phyloP scores from a whole-genome alignment of 202 grass and related monocot species.

The Setaria viridis region DNA sequence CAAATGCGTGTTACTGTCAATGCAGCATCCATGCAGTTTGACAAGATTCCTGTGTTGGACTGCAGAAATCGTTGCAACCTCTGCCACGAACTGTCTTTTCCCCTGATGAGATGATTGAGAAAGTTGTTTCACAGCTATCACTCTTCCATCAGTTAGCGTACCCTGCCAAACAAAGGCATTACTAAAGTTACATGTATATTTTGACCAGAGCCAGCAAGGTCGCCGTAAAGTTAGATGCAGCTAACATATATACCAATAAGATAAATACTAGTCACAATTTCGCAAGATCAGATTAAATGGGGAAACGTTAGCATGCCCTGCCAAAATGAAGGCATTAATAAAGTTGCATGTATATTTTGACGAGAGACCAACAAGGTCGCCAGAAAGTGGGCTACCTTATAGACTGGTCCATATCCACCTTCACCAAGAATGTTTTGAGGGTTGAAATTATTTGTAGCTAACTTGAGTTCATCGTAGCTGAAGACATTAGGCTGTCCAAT shows the following conservation, averaged over 20 bases:
- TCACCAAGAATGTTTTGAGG: constrained; percentile 66
- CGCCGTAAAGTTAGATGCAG: not conserved
- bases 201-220: not conserved
- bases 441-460: constrained; percentile 66
- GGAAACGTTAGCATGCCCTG: constrained; percentile 51
- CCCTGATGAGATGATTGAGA: constrained; percentile 69
- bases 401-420: constrained; percentile 71
- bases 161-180: constrained; percentile 47
- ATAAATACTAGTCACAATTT: not conserved
- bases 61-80: constrained; percentile 65
- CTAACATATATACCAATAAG: not conserved
- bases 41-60: constrained; percentile 80
- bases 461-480: constrained; percentile 57
- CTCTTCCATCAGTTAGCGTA: constrained; percentile 61
- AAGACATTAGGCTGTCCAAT: constrained; percentile 55
- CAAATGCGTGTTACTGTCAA: constrained; percentile 57
- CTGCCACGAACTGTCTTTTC: constrained; percentile 64
- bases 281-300: not conserved
- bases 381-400: constrained; percentile 50
- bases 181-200: not conserved
- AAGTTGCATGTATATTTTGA: not conserved
- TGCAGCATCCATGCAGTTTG: constrained; percentile 73
- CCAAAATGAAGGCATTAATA: not conserved
- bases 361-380: not conserved
- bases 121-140: constrained; percentile 69